These are phyloP conservation scores for Solanum hybrid DNA, from an alignment of 305 asterid species.

Conservation along the genomic window DNA sequence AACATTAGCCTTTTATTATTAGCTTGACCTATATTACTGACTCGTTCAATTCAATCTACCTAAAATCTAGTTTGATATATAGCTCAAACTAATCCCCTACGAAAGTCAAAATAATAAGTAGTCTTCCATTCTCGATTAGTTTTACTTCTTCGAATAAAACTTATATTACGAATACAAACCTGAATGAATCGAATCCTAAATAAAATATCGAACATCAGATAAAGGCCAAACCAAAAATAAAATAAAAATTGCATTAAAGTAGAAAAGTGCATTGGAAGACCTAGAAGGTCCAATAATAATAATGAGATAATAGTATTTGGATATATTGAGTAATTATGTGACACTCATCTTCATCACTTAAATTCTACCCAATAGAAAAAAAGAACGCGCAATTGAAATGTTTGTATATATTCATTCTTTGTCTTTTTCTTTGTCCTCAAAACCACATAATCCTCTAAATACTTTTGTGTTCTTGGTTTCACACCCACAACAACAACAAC, in stretches of 20 bases:
- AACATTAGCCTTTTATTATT: not conserved
- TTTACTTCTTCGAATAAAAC: not conserved
- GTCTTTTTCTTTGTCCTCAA: not conserved
- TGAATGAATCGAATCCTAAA: not conserved
- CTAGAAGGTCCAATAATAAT: not conserved
- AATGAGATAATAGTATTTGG: not conserved
- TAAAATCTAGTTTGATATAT: not conserved
- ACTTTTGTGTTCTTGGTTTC: not conserved
- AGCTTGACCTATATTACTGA: not conserved
- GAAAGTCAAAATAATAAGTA: not conserved
- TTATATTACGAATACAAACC: not conserved
- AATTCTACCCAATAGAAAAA: not conserved
- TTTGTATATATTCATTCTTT: not conserved
- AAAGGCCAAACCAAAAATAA: not conserved
- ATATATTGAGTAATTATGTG: not conserved
- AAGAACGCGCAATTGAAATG: slow-evolving; percentile 1
- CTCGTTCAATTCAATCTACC: not conserved
- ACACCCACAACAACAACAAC: not conserved
- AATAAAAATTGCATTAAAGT: not conserved
- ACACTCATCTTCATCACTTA: not conserved
- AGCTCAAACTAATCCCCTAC: not conserved
- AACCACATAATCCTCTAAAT: not conserved
- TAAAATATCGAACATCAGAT: not conserved
- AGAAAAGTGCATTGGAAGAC: not conserved
- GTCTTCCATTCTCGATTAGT: not conserved